Conservation (phyloP, 2,329 filamentous ascomycete species). For the Triangularia verruculosa region DNA sequence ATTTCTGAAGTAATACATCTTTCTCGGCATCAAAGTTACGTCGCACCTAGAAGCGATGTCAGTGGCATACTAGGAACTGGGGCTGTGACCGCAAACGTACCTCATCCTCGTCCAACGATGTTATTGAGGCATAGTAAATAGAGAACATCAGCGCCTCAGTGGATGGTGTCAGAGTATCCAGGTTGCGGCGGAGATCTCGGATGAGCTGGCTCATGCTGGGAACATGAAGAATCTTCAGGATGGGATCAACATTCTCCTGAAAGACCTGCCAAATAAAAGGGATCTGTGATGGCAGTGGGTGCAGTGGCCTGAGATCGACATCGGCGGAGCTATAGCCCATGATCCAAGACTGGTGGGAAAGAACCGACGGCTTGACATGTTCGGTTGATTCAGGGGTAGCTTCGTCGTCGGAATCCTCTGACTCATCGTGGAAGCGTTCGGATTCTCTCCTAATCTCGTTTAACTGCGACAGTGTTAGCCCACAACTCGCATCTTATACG, state of each 20-base stretch:
- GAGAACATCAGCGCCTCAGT: conserved; percentile 64
- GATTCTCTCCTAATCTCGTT: conserved; percentile 50
- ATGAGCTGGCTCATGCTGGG: conserved; percentile 63
- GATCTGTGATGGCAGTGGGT: conserved; percentile 64
- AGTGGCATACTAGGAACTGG: neutral
- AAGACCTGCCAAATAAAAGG: conserved; percentile 67
- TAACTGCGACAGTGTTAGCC: conserved; percentile 31
- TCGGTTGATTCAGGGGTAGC: conserved; percentile 48
- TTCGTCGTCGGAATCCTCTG: conserved; percentile 60
- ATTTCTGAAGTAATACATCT: conserved; percentile 43
- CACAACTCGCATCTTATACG: neutral
- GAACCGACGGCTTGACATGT: conserved; percentile 31
- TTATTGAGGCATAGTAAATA: conserved; percentile 57
- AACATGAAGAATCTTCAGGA: conserved; percentile 69
- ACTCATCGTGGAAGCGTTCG: conserved; percentile 48
- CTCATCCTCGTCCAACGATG: conserved; percentile 59
- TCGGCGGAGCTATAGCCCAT: conserved; percentile 70
- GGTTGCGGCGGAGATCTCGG: conserved; percentile 56
- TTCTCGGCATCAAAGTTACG: conserved; percentile 51
- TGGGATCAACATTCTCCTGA: conserved; percentile 69
- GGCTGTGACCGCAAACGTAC: conserved; percentile 34
- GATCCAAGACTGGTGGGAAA: conserved; percentile 68
- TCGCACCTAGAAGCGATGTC: conserved; percentile 42
- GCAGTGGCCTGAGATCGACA: conserved; percentile 62
- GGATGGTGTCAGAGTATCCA: conserved; percentile 53